Base-by-base conservation (phyloP, 257 asterid genomes). In the Marsdenia floribunda region DNA sequence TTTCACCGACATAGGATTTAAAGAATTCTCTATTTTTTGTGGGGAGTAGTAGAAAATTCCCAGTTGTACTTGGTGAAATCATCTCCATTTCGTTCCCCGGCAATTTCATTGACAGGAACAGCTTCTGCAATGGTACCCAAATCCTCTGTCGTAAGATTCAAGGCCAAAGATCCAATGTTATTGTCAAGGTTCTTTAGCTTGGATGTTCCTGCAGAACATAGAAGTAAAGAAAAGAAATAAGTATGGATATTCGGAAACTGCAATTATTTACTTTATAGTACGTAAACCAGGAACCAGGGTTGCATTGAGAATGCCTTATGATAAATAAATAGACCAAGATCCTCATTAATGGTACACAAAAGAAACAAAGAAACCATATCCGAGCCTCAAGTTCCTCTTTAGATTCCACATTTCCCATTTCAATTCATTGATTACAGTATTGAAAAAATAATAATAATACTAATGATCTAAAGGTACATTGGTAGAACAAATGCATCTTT, bases 71-170 rank as follows among this genome's bases (percentile, higher is more conserved):
- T 73, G 59, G 22, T 4, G 10, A 82, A 78, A 42, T 33, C 13
- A 26, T 26, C 79, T 0, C 6, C 1, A 9, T 75, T 80, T 79
- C 85, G 85, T 46, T 70, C 81, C 68, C 89, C 87, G 67, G 76
- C 75, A 55, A 87, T 87, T 79, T 82, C 72, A 80, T 63, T 80
- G 3, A 37, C 22, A 9, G 87, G 90, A 72, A 85, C 82, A 11
- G 82, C 75, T 68, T 55, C 80, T 22, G 71, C 26, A 54, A 87
- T 80, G 72, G 78, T 85, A 55, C 82, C 70, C 80, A 82, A 46
- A 38, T 87, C 85, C 66, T 83, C 81, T n/a, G 69, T 22, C 7
- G 69, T 80, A 38, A 87, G 85, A 83, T 80, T 85, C 82, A 83
- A 70, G 7, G 58, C 81, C 73, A 83, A n/a, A 13, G 87, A 80